A percentile compares a stretch with the other conserved stretches of the same genome.
These are phyloP conservation scores for Neurospora sp. DNA, from an alignment of 495 filamentous ascomycete species.

Conservation along the genomic window DNA sequence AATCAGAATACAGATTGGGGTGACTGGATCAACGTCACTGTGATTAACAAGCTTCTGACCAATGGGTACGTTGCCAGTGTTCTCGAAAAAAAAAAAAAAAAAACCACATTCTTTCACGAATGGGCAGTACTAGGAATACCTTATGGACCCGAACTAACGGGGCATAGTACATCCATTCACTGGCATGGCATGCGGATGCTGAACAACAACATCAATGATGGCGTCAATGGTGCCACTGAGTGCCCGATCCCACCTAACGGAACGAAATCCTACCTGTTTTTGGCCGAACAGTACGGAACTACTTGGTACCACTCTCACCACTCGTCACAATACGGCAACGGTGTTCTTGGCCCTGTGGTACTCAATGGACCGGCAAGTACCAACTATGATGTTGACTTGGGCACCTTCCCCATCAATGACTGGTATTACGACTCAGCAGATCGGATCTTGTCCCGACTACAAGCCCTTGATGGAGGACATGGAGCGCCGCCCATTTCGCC, in stretches of 20 bases:
- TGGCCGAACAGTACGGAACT: slow-evolving; percentile 43
- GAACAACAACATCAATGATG: slow-evolving; percentile 23
- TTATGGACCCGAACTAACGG: not conserved
- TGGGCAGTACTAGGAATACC: not conserved
- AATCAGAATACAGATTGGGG: not conserved
- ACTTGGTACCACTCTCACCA: slow-evolving; percentile 47
- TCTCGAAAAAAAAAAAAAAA: not conserved
- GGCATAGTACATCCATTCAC: slow-evolving; percentile 2
- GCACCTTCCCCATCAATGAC: slow-evolving; percentile 32
- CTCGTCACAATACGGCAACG: slow-evolving; percentile 43
- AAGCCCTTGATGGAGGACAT: not conserved
- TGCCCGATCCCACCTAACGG: slow-evolving; percentile 37
- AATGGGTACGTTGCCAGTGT: not conserved
- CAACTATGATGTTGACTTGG: slow-evolving; percentile 44
- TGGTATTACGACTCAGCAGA: slow-evolving; percentile 29
- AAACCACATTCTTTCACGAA: no score
- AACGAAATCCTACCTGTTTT: slow-evolving; percentile 33
- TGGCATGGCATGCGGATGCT: slow-evolving; percentile 41
- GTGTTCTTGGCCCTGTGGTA: slow-evolving; percentile 40
- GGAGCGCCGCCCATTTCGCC: not conserved
- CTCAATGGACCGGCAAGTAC: slow-evolving; percentile 45
- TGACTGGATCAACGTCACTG: not conserved
- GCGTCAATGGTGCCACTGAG: slow-evolving; percentile 33
- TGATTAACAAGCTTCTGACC: not conserved
- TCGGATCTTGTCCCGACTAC: slow-evolving; percentile 3